Evolutionary conservation across 164 flowering plant genomes (phyloP), one percentile per base, ranked within the genome.

Genomic region (Nymphaea thermarum): DNA sequence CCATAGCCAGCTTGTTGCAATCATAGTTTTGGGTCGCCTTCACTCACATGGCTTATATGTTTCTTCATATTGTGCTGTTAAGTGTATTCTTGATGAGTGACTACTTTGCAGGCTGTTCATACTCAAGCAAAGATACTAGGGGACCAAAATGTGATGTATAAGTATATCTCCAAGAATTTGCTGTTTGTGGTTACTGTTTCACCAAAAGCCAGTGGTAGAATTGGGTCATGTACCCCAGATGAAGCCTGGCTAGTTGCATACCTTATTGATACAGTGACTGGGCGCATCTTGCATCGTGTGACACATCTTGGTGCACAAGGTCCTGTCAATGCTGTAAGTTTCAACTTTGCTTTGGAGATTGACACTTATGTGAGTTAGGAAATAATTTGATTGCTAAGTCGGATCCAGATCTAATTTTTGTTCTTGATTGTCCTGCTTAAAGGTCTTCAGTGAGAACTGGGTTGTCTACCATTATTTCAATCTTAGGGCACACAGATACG

Each of bases 371-470:
- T 8, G 60, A 55, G 16, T 55, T 55, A 55, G 60, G 36, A 1
- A 25, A 25, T 25, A 25, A 25, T 25, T 18, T 51, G 0, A 14
- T 66, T 10, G 7, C 14, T 42, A 5, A 3, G 6, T 6, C 2
- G 45, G 6, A 43, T 43, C 6, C 15, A 25, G 44, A 45, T 44
- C 69, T 47, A 60, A 44, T 62, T 67, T 66, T 2, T 65, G 16
- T 59, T 67, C 72, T 17, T 62, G 16, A 65, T 44, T 70, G 4
- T 69, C 76, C 36, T 69, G 36, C 4, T 73, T 81, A 77, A 73
- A 95, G 99, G 94, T 89, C 61, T 75, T 92, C 72, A 88, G 98
- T 72, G 99, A 95, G 85, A 95, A 95, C 75, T 95, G 99, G 98
- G 90, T 91, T 73, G 88, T 95, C 70, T 95, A 95, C 81, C 99